phyloP scores from a whole-genome alignment of 2,329 filamentous ascomycete genomes.

The Botryosphaeria dothidea region DNA sequence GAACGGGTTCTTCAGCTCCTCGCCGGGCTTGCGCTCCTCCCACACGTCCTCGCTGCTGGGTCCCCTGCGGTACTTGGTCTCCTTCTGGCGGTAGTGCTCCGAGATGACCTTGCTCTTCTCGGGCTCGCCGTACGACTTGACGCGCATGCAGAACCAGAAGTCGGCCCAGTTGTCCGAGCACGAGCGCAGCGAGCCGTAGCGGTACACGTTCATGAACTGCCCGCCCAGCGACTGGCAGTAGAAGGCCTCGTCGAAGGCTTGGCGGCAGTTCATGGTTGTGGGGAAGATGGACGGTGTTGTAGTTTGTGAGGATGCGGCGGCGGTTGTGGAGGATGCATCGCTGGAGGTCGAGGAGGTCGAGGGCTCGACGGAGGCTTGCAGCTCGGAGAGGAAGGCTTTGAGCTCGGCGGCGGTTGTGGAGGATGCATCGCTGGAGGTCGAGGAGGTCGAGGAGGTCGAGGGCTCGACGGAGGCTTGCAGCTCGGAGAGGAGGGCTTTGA shows the following conservation, averaged over 20 bases:
- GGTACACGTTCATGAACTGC: slow-evolving; percentile 90
- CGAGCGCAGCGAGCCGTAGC: slow-evolving; percentile 72
- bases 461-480: slow-evolving; percentile 39
- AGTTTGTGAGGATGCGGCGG: slow-evolving; percentile 19
- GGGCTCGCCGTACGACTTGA: slow-evolving; percentile 61
- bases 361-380: slow-evolving; percentile 37
- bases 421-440: background rate
- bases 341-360: slow-evolving; percentile 12
- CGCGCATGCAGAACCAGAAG: slow-evolving; percentile 98
- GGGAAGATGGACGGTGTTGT: slow-evolving; percentile 59
- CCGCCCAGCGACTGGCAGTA: slow-evolving; percentile 90
- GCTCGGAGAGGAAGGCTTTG: slow-evolving; percentile 52
- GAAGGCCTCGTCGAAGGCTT: slow-evolving; percentile 90
- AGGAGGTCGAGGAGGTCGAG: slow-evolving; percentile 19
- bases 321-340: slow-evolving; percentile 5
- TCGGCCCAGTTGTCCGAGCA: slow-evolving; percentile 89
- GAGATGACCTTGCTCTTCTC: slow-evolving; percentile 62
- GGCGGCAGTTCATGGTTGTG: slow-evolving; percentile 81
- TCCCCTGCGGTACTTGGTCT: slow-evolving; percentile 65
- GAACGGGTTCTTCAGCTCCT: slow-evolving; percentile 57
- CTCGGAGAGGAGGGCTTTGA: slow-evolving; percentile 54
- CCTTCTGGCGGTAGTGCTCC: slow-evolving; percentile 68
- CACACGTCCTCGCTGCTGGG: slow-evolving; percentile 89
- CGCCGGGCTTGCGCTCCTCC: slow-evolving; percentile 62
- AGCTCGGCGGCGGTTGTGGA: slow-evolving; percentile 29